Conservation (phyloP, 176 grass and related monocot species). For the Ampelocalamus luodianensis region DNA sequence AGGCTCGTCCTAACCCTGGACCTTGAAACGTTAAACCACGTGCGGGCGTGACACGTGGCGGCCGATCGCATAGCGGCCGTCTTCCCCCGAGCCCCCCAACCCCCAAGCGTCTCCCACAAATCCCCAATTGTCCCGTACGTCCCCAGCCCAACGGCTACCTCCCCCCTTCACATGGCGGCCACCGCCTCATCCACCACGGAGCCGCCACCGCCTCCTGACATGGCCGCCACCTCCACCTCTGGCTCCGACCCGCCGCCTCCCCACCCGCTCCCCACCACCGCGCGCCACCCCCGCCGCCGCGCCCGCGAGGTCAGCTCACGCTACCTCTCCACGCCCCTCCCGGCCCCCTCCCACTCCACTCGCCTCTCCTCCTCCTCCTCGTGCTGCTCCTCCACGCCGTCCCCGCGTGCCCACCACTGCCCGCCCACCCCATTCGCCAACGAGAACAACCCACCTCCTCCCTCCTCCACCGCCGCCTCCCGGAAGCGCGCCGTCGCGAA, state of each 20-base stretch:
- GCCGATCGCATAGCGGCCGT: too few species aligned
- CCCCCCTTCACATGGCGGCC: not conserved
- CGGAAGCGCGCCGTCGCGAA: conserved; percentile 43
- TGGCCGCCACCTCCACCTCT: not conserved
- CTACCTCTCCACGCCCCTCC: conserved; percentile 48
- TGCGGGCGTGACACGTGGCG: too few species aligned
- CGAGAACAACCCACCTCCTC: conserved; percentile 43
- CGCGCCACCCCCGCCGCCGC: conserved; percentile 36
- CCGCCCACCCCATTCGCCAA: conserved; percentile 22
- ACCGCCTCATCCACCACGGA: conserved; percentile 4
- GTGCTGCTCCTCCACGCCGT: not conserved
- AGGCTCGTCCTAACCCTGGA: too few species aligned
- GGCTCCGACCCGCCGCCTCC: conserved; percentile 11
- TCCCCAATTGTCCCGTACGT: too few species aligned
- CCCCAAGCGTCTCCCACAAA: too few species aligned
- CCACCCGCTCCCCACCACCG: conserved; percentile 3
- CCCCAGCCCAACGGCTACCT: too few species aligned
- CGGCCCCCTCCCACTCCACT: not conserved
- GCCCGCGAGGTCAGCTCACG: conserved; percentile 56
- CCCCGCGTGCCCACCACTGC: not conserved
- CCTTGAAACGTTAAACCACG: too few species aligned
- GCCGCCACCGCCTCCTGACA: not conserved
- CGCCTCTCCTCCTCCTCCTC: conserved; percentile 35
- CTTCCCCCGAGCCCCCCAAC: too few species aligned
- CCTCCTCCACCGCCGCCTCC: not conserved